phyloP scores from a whole-genome alignment of 2,329 filamentous ascomycete species.

The Colletotrichum chrysophilum region DNA sequence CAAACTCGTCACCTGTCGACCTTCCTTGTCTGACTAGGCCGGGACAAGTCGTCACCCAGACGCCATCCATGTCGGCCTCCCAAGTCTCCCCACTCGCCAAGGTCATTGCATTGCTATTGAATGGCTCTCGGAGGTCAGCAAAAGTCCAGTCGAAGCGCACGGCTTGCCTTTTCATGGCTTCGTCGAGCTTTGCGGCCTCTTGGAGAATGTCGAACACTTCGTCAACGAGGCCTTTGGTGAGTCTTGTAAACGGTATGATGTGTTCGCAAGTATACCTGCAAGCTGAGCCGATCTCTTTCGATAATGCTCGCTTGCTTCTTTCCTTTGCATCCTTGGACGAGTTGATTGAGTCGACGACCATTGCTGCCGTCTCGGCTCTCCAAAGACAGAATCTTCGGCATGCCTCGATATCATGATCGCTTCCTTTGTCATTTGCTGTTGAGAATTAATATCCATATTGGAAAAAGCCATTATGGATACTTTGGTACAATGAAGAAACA shows the following conservation, averaged over 20 bases:
- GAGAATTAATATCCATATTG: too few relatives aligned
- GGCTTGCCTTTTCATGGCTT: neutral
- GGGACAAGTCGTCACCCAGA: too few relatives aligned
- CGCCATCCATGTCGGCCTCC: too few relatives aligned
- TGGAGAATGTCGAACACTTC: neutral
- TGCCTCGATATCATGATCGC: neutral
- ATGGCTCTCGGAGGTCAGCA: fast-evolving
- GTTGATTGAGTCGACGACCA: fast-evolving
- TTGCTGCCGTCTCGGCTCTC: neutral
- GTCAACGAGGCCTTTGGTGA: fast-evolving
- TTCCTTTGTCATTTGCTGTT: neutral
- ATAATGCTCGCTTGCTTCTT: fast-evolving
- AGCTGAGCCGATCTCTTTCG: neutral
- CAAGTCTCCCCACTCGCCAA: too few relatives aligned
- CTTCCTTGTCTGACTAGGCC: too few relatives aligned
- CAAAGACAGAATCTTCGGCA: neutral
- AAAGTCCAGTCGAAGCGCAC: neutral
- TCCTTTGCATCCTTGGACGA: neutral
- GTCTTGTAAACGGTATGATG: neutral
- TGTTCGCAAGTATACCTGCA: neutral
- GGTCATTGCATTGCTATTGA: neutral
- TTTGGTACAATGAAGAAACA: too few relatives aligned
- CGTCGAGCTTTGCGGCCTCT: neutral
- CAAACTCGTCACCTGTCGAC: too few relatives aligned
- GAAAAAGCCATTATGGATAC: too few relatives aligned